Percentiles rank a stretch among this genome's conserved stretches.
Conservation (phyloP, 2,329 filamentous ascomycete species). For the Arthrobotrys sphaeroides region DNA sequence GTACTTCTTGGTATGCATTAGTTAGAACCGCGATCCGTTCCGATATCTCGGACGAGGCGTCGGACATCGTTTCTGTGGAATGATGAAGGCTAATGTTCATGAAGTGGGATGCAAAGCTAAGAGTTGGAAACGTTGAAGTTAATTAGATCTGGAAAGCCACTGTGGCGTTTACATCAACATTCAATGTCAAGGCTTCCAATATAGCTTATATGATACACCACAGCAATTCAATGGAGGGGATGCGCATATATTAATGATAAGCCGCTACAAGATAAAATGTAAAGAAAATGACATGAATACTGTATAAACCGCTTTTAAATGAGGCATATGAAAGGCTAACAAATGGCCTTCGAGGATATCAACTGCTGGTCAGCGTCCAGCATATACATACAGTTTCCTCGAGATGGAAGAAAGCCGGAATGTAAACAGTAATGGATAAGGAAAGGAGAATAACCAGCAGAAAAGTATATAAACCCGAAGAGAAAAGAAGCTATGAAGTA, state of each 20-base stretch:
- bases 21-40: slow-evolving; percentile 55
- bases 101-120: not conserved
- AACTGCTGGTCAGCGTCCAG: not conserved
- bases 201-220: too few relatives aligned
- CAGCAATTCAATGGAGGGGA: not conserved
- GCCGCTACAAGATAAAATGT: not conserved
- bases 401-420: not conserved
- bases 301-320: slow-evolving; percentile 18
- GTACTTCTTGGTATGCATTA: slow-evolving; percentile 57
- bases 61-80: slow-evolving; percentile 11
- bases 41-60: slow-evolving; percentile 54
- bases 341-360: not conserved
- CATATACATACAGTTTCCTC: slow-evolving; percentile 9
- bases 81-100: not conserved
- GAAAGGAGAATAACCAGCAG: slow-evolving; percentile 21
- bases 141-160: slow-evolving; percentile 9
- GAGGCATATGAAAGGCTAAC: not conserved
- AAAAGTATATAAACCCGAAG: slow-evolving; percentile 9
- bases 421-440: slow-evolving; percentile 7
- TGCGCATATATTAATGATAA: not conserved
- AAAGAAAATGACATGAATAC: not conserved
- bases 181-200: not conserved
- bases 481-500: slow-evolving; percentile 3
- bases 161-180: not conserved
- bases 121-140: not conserved